A percentile compares a stretch with the other conserved stretches of the same genome.
phyloP scores from a whole-genome alignment of 257 asterid species.

The Lycium barbarum region DNA sequence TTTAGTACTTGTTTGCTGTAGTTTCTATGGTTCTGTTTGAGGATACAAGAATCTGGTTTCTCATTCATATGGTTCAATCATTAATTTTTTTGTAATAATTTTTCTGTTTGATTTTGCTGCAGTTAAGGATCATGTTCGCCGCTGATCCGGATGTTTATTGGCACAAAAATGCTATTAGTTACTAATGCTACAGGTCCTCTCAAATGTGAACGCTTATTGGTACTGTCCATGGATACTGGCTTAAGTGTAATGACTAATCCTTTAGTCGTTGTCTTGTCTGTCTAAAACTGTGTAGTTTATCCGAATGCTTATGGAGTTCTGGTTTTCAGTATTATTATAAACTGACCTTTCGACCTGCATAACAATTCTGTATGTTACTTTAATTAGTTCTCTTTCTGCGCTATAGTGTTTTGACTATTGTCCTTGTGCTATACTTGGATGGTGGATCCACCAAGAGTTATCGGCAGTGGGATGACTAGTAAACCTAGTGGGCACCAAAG shows the following conservation, averaged over 20 bases:
- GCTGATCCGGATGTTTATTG: conserved; percentile 35
- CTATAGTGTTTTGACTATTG: background rate
- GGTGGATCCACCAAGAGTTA: background rate
- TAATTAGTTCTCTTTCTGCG: background rate
- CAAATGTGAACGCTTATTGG: conserved; percentile 35
- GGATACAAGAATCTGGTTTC: background rate
- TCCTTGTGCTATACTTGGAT: background rate
- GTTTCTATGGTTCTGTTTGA: conserved; percentile 18
- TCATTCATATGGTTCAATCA: background rate
- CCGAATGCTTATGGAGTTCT: conserved; percentile 43
- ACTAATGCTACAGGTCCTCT: conserved; percentile 31
- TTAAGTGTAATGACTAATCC: conserved; percentile 27
- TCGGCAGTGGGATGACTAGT: background rate
- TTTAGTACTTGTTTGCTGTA: background rate
- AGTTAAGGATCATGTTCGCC: conserved; percentile 2
- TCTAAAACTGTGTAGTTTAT: conserved; percentile 46
- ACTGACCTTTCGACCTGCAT: conserved; percentile 6
- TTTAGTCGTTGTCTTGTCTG: conserved; percentile 22
- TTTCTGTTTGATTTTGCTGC: conserved; percentile 37
- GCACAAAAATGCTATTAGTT: conserved; percentile 37
- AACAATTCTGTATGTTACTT: background rate
- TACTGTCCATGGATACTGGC: conserved; percentile 32
- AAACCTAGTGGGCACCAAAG: no score
- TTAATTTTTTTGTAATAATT: background rate
- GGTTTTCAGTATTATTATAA: conserved; percentile 42